Conservation (phyloP, 306 rosid species). For the Gillenia trifoliata region DNA sequence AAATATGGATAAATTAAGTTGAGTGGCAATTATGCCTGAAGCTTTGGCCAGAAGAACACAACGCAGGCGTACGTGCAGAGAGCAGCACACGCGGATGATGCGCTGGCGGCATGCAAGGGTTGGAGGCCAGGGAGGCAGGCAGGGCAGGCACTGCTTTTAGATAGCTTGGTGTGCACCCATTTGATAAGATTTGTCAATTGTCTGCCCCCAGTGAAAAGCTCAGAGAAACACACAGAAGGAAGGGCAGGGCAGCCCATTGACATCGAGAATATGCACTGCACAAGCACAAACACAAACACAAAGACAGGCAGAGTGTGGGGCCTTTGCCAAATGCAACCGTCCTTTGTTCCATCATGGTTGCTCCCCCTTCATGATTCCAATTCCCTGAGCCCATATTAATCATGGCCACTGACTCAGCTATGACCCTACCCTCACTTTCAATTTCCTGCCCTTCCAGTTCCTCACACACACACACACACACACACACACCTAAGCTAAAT, state of each 20-base stretch:
- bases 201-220: constrained; percentile 6
- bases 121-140: background rate
- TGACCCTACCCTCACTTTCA: constrained; percentile 13
- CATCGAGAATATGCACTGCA: constrained; percentile 5
- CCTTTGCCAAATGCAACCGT: constrained; percentile 16
- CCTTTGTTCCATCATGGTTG: constrained; percentile 31
- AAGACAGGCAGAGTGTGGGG: constrained; percentile 10
- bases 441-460: background rate
- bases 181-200: constrained; percentile 22
- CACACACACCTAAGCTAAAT: background rate
- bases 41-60: background rate
- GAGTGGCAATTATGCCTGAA: background rate
- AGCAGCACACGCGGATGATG: constrained; percentile 17
- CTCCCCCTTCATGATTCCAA: constrained; percentile 28
- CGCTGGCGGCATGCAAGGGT: constrained; percentile 3
- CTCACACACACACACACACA: no score
- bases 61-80: constrained; percentile 5
- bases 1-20: no score
- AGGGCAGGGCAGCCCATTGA: constrained; percentile 8
- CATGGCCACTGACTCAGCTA: constrained; percentile 25
- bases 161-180: constrained; percentile 13
- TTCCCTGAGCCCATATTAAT: constrained; percentile 34
- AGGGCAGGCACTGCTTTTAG: background rate
- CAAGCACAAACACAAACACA: constrained; percentile 5
- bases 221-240: background rate